Conservation (phyloP, 2,329 filamentous ascomycete genomes). For the Aspergillus proliferans region DNA sequence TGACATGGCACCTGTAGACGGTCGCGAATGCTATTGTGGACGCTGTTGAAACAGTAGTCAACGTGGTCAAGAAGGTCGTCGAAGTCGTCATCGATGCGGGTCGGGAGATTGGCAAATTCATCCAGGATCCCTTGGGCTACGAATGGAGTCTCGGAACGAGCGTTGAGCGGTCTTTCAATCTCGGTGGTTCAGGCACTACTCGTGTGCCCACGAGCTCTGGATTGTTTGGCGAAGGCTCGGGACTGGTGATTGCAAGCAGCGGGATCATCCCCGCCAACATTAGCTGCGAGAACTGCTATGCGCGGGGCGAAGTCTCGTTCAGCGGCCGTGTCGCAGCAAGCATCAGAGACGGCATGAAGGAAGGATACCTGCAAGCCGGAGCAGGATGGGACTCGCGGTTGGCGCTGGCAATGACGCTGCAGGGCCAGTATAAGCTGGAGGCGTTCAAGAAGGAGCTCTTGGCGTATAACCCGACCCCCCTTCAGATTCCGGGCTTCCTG, state of each 20-base stretch:
- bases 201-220: background rate
- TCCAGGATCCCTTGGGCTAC: background rate
- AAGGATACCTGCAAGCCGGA: background rate
- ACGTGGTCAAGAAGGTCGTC: background rate
- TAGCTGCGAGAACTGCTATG: background rate
- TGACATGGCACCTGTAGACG: background rate
- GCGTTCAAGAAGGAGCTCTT: background rate
- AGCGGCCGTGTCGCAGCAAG: background rate
- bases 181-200: background rate
- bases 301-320: background rate
- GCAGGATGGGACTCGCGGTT: background rate
- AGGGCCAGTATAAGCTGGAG: background rate
- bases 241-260: background rate
- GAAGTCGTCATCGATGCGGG: background rate
- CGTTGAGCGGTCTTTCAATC: background rate
- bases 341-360: background rate
- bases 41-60: background rate
- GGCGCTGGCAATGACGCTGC: background rate
- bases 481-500: background rate
- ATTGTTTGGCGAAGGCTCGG: background rate
- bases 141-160: background rate
- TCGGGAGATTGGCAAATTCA: background rate
- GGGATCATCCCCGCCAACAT: background rate
- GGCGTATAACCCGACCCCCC: background rate
- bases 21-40: background rate